Evolutionary conservation across 768 basidiomycete genomes (phyloP), one percentile per base, ranked within the genome.

Genomic region (Tricholoma matsutake): DNA sequence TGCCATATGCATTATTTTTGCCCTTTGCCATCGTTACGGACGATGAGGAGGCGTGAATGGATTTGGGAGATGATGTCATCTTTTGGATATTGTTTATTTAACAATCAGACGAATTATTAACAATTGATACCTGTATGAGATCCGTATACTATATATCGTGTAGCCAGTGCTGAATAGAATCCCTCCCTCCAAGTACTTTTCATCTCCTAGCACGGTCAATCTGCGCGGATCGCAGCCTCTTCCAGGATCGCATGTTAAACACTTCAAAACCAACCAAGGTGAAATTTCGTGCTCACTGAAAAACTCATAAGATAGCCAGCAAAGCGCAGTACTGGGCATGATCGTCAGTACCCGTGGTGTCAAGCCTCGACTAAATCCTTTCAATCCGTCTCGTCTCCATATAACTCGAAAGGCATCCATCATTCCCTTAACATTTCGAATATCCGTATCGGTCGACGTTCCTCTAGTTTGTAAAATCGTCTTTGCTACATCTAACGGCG

Each of bases 301-400:
- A 78, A 96, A 97, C 75, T 98, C 96, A 70, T 98, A 96, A 57
- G 94, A 96, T 72, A 96, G 79, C 97, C 96, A 99, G 75, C 92
- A 96, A 54, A 99, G 80, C 9, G 97, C 97, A 57, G 96, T 97
- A 71, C 92, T 95, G 6, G 97, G 97, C 87, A 98, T 92, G 68
- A 91, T 92, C 25, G 96, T 96, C 73, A 98, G 77, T 56, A 99
- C 87, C 51, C 97, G 85, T 6, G 97, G 97, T 57, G 93, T 83
- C 67, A 98, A 77, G 25, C 97, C 97, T 66, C 97, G 81, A 57
- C 81, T 79, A 69, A 98, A 94, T 0, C 97, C 97, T 69, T 80
- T 89, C 25, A 89, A 49, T 6, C 97, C 96, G 62, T 98, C 92
- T 65, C 91, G 80, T 67, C 74, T 76, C 89, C 90, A 91, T 61